These are phyloP conservation scores for Rhodotorula graminis DNA, from an alignment of 768 basidiomycete species.

Conservation along the genomic window DNA sequence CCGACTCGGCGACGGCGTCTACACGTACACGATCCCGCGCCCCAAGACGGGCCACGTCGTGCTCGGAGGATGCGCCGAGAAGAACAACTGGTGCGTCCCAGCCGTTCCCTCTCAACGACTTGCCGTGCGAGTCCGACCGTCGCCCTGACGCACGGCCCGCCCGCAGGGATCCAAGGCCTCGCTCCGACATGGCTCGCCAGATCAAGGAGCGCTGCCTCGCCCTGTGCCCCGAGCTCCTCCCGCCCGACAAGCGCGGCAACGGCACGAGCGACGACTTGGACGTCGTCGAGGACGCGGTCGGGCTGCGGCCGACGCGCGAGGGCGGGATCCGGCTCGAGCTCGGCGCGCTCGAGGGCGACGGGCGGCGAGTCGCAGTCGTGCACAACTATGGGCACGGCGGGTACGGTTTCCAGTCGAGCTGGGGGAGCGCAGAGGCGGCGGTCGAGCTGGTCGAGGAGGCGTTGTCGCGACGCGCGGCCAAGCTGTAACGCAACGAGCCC, in stretches of 20 bases:
- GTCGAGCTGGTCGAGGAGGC: slow-evolving; percentile 46
- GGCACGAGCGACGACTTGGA: slow-evolving; percentile 48
- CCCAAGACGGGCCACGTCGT: slow-evolving; percentile 47
- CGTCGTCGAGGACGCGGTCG: slow-evolving; percentile 54
- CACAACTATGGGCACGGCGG: slow-evolving; percentile 70
- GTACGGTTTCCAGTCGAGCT: slow-evolving; percentile 61
- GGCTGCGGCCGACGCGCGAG: slow-evolving; percentile 63
- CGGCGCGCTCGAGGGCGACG: slow-evolving; percentile 27
- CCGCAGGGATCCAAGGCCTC: slow-evolving; percentile 25
- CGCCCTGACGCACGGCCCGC: not conserved
- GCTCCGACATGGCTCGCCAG: slow-evolving; percentile 14
- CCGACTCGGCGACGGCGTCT: slow-evolving; percentile 46
- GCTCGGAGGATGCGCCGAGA: slow-evolving; percentile 47
- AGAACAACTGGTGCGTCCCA: slow-evolving; percentile 32
- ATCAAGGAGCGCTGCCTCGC: slow-evolving; percentile 34
- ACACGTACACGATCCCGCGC: slow-evolving; percentile 49
- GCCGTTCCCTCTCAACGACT: no score
- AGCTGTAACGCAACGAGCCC: not conserved
- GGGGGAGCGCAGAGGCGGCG: slow-evolving; percentile 59
- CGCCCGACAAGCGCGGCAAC: slow-evolving; percentile 25
- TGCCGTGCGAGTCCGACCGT: no score
- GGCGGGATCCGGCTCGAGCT: slow-evolving; percentile 63
- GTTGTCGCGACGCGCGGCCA: not conserved
- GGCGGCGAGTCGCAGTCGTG: slow-evolving; percentile 52
- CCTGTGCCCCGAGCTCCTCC: slow-evolving; percentile 26